Evolutionary conservation across 2,329 filamentous ascomycete genomes (phyloP).

Genomic region (Pochonia chlamydosporia): DNA sequence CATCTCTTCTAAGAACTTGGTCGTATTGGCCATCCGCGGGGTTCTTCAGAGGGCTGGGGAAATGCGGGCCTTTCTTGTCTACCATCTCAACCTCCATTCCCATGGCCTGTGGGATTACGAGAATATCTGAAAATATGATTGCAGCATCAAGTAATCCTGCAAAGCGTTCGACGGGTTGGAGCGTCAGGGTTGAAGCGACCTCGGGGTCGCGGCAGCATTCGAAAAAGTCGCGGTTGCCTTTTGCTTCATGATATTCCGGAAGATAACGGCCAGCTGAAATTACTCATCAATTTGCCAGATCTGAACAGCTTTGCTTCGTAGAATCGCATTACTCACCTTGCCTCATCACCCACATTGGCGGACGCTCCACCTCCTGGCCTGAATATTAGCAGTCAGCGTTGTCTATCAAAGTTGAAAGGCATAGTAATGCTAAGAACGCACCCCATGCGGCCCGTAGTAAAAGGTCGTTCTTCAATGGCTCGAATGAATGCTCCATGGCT

Average conservation of each 20-base stretch:
- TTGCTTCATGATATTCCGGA: conserved; percentile 94
- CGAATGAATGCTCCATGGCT: conserved; percentile 66
- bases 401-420: neutral
- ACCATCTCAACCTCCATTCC: conserved; percentile 99
- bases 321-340: conserved; percentile 60
- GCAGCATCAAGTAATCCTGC: conserved; percentile 87
- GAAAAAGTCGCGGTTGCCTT: conserved; percentile 90
- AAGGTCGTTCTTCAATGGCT: conserved; percentile 86
- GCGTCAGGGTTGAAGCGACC: conserved; percentile 84
- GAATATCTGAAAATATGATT: conserved; percentile 98
- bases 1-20: conserved; percentile 66
- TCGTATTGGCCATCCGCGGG: conserved; percentile 81
- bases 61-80: conserved; percentile 93
- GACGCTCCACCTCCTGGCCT: conserved; percentile 88
- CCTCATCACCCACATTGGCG: conserved; percentile 98
- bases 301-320: no score
- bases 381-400: conserved; percentile 9
- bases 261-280: conserved; percentile 83
- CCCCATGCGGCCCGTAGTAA: conserved; percentile 86
- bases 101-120: conserved; percentile 96
- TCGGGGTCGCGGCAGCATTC: conserved; percentile 93
- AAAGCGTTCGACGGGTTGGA: conserved; percentile 92
- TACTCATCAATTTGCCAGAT: neutral
- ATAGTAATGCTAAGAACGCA: conserved; percentile 37
- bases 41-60: conserved; percentile 74